Percentiles rank a stretch among this genome's conserved stretches.
These are phyloP conservation scores for Coprinopsis cinerea DNA, from an alignment of 768 basidiomycete species.

Conservation along the genomic window DNA sequence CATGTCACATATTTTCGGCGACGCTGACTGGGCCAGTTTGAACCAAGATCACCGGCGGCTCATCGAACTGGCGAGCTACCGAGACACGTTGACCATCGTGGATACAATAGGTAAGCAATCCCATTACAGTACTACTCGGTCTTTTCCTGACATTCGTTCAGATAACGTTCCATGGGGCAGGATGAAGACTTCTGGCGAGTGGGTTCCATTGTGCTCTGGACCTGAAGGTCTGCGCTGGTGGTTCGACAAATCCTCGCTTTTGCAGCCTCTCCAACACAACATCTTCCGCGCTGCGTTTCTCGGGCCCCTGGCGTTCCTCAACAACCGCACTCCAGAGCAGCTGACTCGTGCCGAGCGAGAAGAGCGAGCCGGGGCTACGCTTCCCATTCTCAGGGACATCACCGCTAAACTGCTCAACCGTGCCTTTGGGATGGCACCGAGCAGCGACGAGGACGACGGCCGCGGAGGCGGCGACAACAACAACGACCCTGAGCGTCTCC, in stretches of 20 bases:
- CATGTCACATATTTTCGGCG: background rate
- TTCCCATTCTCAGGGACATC: background rate
- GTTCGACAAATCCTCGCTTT: background rate
- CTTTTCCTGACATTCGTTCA: background rate
- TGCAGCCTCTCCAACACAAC: background rate
- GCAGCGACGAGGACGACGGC: too few relatives aligned
- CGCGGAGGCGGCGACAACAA: too few relatives aligned
- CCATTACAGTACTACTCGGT: background rate
- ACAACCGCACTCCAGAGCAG: background rate
- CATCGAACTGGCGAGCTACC: background rate
- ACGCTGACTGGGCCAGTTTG: background rate
- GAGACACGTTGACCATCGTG: background rate
- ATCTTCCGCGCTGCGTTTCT: background rate
- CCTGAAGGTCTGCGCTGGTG: background rate
- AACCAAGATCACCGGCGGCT: background rate
- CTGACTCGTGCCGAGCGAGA: background rate
- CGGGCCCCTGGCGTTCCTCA: background rate
- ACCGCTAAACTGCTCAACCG: background rate
- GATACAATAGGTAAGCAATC: background rate
- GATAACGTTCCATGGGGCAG: background rate
- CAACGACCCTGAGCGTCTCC: background rate
- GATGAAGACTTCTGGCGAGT: background rate
- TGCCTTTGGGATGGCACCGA: background rate
- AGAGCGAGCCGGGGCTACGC: background rate
- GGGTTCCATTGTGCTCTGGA: background rate